Evolutionary conservation across 805 yeast species (phyloP), one percentile per base, ranked within the genome.

Genomic region (Metschnikowia gelsemii): DNA sequence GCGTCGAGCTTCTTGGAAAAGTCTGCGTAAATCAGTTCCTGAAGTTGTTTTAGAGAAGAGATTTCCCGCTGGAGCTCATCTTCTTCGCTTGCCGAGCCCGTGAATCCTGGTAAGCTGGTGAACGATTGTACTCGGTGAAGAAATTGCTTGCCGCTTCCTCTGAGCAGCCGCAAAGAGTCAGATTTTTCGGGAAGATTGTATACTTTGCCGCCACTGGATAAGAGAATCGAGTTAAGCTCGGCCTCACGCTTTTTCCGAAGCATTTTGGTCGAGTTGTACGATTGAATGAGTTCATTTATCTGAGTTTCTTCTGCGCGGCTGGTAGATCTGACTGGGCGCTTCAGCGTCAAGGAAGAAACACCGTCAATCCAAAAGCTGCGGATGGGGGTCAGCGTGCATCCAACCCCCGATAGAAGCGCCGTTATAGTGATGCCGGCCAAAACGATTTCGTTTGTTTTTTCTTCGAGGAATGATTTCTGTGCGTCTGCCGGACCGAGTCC

Each of bases 331-430:
- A 19, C 30, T 12, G 32, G 18, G 33, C 16, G n/a, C 11, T 26
- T 25, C 16, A 23, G 4, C 6, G 12, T 32, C n/a, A 25, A 16
- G 25, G 7, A 14, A 4, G 31, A 21, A 20, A 13, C 28, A 25
- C 42, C 36, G 22, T 42, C 36, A 8, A 36, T 24, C 49, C 49
- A 44, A 27, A 45, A 46, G 14, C 25, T 41, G 17, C 45, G 43
- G 24, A 46, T 67, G 7, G 78, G 70, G 0, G 78, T 73, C 30
- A 77, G 67, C 11, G 72, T 58, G 5, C 77, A 71, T 1, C 80
- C 82, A 31, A 76, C 65, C 2, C 82, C 82, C 8, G 78, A 75
- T 14, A 77, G 57, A 1, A 73, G 47, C 0, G 79, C 76, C 38
- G 77, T 63, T 37, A 73, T 66, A n/a, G 76, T 63, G 22, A 77